Evolutionary conservation across 352 stramenopile genomes (phyloP), one percentile per base, ranked within the genome.

Genomic region (Phytophthora pisi): DNA sequence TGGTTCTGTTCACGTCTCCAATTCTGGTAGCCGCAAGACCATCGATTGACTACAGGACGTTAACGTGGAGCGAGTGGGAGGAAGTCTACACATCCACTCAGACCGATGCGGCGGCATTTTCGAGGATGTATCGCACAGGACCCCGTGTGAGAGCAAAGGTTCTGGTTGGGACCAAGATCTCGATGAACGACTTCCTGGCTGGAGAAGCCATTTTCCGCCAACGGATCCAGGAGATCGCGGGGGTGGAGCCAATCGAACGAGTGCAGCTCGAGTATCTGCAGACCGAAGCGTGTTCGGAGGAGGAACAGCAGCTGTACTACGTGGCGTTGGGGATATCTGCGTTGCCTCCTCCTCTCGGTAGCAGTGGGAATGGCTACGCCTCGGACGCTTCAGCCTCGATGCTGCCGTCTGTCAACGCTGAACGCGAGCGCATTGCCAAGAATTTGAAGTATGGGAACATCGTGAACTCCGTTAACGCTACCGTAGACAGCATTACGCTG

Each of bases 251-350:
- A 2, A 45, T 68, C 38, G 52, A 72, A 5, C 64, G 46, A 16
- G 63, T 75, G n/a, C 46, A 59, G 7, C 30, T 76, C 2, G 64
- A 76, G 59, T 76, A 61, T 51, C 16, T 76, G 2, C 64, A 76
- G 46, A 70, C 68, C 2, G 40, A 62, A 5, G 64, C 42, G 11
- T 26, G 4, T 7, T 38, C 28, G 6, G 58, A 73, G 43, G 61
- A 30, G 1, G 49, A 61, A 18, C 26, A 57, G 36, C 58, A 47
- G 20, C 24, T 13, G 7, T 73, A 66, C 40, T 64, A 67, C 11
- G 58, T 66, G 23, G 51, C 55, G 26, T 16, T 76, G 47, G 47
- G 53, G 2, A 66, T 73, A 53, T 75, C 68, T 5, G 68, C 68
- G 38, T 50, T 75, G 40, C 56, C 54, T 18, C 51, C 55, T 8